phyloP scores from a whole-genome alignment of 352 stramenopile species.

The Globisporangium recalcitrans region DNA sequence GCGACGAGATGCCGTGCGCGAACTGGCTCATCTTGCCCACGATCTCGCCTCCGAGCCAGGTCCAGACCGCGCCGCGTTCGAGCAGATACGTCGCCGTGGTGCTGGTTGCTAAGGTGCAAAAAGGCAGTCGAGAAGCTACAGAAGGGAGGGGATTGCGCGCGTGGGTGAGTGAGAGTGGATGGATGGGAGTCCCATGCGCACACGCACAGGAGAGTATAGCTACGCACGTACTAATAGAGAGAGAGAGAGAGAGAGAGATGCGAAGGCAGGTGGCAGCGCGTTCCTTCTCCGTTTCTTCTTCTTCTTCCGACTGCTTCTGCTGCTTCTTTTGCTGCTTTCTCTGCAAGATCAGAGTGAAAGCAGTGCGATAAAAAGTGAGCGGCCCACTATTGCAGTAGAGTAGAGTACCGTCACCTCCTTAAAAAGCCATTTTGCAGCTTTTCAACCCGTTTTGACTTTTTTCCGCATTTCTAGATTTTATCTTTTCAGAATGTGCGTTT shows the following conservation, averaged over 20 bases:
- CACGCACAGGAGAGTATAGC: not conserved
- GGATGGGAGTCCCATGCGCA: not conserved
- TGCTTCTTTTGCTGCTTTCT: too few relatives aligned
- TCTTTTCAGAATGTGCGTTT: too few relatives aligned
- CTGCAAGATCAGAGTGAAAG: too few relatives aligned
- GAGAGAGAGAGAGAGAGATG: not conserved
- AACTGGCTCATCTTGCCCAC: slow-evolving; percentile 73
- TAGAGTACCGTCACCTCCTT: too few relatives aligned
- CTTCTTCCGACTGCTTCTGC: slow-evolving; percentile 3
- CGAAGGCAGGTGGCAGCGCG: not conserved
- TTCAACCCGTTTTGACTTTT: too few relatives aligned
- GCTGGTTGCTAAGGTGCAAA: not conserved
- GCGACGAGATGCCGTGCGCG: slow-evolving; percentile 70
- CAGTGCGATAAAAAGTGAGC: too few relatives aligned
- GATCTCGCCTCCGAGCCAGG: slow-evolving; percentile 39
- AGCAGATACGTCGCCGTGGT: slow-evolving; percentile 20
- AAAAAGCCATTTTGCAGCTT: too few relatives aligned
- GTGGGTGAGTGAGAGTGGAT: not conserved
- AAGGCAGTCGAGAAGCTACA: not conserved
- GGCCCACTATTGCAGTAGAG: too few relatives aligned
- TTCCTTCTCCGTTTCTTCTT: slow-evolving; percentile 3
- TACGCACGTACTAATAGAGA: not conserved
- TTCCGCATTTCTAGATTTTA: too few relatives aligned
- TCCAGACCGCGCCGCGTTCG: slow-evolving; percentile 18
- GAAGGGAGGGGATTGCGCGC: not conserved